These are phyloP conservation scores for Haberlea rhodopensis DNA, from an alignment of 257 asterid species.

Conservation along the genomic window DNA sequence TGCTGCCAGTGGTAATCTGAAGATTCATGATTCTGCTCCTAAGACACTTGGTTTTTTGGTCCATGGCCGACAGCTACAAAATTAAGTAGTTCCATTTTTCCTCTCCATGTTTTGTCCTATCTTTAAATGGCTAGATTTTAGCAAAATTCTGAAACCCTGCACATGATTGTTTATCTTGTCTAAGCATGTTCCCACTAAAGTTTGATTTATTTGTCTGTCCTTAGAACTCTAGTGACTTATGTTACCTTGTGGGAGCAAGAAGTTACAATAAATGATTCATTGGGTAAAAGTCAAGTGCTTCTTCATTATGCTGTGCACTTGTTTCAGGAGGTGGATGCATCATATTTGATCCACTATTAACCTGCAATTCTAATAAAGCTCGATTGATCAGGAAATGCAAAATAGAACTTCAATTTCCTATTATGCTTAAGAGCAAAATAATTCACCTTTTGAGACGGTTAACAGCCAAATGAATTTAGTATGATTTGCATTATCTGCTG, in stretches of 20 bases:
- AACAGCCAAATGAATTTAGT: neutral
- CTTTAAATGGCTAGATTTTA: too few species aligned
- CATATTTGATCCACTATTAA: neutral
- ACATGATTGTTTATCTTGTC: too few species aligned
- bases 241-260: too few species aligned
- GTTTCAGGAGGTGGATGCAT: neutral
- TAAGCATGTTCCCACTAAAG: too few species aligned
- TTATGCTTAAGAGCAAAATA: neutral
- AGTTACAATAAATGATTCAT: too few species aligned
- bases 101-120: neutral
- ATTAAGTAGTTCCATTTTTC: neutral
- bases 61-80: neutral
- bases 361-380: neutral
- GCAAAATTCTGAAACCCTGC: too few species aligned
- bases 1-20: neutral
- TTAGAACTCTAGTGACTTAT: too few species aligned
- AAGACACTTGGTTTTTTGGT: neutral
- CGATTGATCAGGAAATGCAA: neutral
- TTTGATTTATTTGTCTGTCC: too few species aligned
- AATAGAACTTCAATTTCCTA: conserved; percentile 1
- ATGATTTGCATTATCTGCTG: neutral
- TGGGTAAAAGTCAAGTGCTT: neutral
- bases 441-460: neutral
- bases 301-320: neutral
- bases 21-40: neutral